Evolutionary conservation across 805 yeast species (phyloP).

Genomic region (Lipomyces mesembrius): DNA sequence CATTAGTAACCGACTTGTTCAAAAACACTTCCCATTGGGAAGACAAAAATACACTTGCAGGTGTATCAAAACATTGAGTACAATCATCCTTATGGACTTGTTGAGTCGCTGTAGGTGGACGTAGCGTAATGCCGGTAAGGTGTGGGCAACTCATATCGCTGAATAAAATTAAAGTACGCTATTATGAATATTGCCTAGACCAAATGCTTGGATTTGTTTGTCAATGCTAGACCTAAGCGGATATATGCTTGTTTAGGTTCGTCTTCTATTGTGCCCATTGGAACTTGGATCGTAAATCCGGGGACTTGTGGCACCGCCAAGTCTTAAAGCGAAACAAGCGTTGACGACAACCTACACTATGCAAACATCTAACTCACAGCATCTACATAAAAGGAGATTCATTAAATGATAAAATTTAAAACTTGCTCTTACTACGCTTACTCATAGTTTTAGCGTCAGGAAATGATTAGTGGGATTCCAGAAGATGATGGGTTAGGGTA

Average conservation of each 20-base stretch:
- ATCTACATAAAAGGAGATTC: too few species aligned
- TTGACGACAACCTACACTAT: background rate
- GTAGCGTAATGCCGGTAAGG: conserved; percentile 16
- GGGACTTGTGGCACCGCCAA: background rate
- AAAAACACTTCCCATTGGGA: background rate
- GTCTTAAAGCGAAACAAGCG: background rate
- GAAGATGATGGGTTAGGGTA: too few species aligned
- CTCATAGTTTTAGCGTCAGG: too few species aligned
- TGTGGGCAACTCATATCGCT: conserved; percentile 29
- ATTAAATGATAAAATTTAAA: too few species aligned
- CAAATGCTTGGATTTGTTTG: background rate
- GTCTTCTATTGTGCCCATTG: background rate
- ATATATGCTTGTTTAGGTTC: background rate
- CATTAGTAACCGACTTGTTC: background rate
- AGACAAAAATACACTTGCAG: conserved; percentile 45
- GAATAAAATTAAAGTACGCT: background rate
- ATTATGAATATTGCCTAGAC: background rate
- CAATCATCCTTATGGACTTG: conserved; percentile 86
- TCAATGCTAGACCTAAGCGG: background rate
- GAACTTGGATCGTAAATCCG: background rate
- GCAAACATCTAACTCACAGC: background rate
- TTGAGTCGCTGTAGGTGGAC: conserved; percentile 37
- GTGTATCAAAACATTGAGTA: conserved; percentile 79
- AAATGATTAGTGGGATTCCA: too few species aligned
- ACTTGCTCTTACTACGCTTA: too few species aligned